Evolutionary conservation across 2,329 filamentous ascomycete genomes (phyloP), one percentile per base, ranked within the genome.

Genomic region (Aspergillus transmontanensis): DNA sequence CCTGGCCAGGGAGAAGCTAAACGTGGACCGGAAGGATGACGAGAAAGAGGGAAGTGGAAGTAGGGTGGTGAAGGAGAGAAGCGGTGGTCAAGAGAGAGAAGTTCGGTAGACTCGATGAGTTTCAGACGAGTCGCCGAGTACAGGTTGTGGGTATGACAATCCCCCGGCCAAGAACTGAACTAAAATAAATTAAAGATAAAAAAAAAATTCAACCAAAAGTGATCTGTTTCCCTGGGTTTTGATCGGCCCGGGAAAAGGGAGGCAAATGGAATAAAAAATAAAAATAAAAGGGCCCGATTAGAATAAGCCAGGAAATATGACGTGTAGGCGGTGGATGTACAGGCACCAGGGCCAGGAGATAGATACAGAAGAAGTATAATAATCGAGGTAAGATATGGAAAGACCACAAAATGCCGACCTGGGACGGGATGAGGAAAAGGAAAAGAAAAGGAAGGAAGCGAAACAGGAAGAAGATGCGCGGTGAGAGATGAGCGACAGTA

Each of bases 81-180:
- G 57, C 30, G 23, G 11, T 46, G 43, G 23, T 34, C 41, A n/a
- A 48, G 56, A 21, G 28, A 48, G 56, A 23, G 28, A 30, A 59
- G 48, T 66, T 62, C 61, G 62, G 59, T 57, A 58, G 64, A 67
- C 67, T 69, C 66, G 64, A 67, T 53, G 45, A 63, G 59, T 60
- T 57, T 62, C 62, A 43, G 60, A 65, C 60, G 60, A 68, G 66
- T 67, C 61, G 56, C 53, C 36, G 58, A 51, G 57, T 51, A 48
- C 57, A 51, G 46, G 46, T 50, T 59, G 58, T 59, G 58, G 58
- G 58, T 59, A 59, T 59, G 58, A 59, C 48, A 59, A 51, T 59
- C 32, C 32, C 58, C 64, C 64, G 62, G 66, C 63, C 64, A 68
- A 66, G 62, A 66, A 64, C 62, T 62, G 61, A 62, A 63, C 65